Conservation (phyloP, 352 stramenopile species). For the Pythium vanterpoolii region DNA sequence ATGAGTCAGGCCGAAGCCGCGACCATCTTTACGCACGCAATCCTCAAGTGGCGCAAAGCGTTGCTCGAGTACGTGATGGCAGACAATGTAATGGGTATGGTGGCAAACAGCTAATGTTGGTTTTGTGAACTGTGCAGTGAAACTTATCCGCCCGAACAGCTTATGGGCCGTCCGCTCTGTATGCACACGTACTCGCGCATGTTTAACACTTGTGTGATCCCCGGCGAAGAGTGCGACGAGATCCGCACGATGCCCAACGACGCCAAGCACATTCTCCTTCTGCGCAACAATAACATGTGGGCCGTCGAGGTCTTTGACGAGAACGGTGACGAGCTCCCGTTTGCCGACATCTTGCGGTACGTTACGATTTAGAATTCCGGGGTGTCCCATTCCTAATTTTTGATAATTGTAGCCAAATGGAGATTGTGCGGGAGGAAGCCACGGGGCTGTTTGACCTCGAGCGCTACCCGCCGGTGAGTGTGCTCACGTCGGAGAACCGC, state of each 20-base stretch:
- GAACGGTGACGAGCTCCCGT: constrained; percentile 59
- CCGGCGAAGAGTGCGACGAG: constrained; percentile 84
- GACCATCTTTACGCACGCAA: constrained; percentile 80
- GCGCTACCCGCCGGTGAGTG: constrained; percentile 87
- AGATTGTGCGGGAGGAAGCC: constrained; percentile 80
- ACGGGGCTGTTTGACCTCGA: constrained; percentile 84
- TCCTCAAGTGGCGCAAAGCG: constrained; percentile 92
- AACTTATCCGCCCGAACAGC: constrained; percentile 89
- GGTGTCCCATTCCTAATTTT: not conserved
- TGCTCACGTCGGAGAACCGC: constrained; percentile 94
- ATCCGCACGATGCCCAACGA: constrained; percentile 87
- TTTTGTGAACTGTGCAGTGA: constrained; percentile 52
- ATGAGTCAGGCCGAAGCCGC: constrained; percentile 90
- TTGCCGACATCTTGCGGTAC: constrained; percentile 74
- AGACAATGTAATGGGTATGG: too few species aligned
- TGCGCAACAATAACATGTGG: constrained; percentile 91
- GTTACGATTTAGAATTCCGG: not conserved
- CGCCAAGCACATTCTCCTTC: constrained; percentile 92
- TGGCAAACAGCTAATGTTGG: too few species aligned
- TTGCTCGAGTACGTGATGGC: constrained; percentile 59
- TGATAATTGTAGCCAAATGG: constrained; percentile 49
- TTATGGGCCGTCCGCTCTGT: constrained; percentile 92
- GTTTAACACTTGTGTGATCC: constrained; percentile 97
- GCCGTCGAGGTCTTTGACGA: constrained; percentile 77
- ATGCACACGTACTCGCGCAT: constrained; percentile 94